phyloP scores from a whole-genome alignment of 164 flowering plant genomes.

The Stephania yunnanensis region DNA sequence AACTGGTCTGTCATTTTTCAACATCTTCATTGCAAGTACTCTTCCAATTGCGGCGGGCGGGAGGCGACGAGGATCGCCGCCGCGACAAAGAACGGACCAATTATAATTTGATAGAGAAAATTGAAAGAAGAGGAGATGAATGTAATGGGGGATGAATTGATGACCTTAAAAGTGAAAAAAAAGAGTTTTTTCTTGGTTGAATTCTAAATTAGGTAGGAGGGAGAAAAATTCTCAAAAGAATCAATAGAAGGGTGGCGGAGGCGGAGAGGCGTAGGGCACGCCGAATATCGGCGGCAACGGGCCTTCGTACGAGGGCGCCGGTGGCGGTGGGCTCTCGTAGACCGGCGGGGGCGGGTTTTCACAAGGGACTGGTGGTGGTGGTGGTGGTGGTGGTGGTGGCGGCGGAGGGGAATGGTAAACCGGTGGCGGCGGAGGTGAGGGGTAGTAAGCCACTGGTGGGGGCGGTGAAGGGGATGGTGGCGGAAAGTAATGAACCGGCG shows the following conservation, averaged over 20 bases:
- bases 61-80: conserved; percentile 28
- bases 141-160: conserved; percentile 13
- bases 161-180: conserved; percentile 5
- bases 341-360: conserved; percentile 11
- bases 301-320: conserved; percentile 25
- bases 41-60: too few species aligned
- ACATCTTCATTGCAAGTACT: too few species aligned
- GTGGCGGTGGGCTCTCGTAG: conserved; percentile 17
- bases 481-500: conserved; percentile 20
- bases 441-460: conserved; percentile 11
- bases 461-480: conserved; percentile 22
- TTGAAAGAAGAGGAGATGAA: conserved; percentile 19
- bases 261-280: conserved; percentile 14
- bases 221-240: conserved; percentile 60
- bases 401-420: conserved; percentile 14
- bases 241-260: conserved; percentile 28
- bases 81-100: conserved; percentile 13
- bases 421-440: conserved; percentile 15
- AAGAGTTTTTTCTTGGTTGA: conserved; percentile 3
- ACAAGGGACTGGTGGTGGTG: too few species aligned
- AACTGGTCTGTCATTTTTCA: too few species aligned
- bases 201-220: conserved; percentile 10
- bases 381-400: not conserved
- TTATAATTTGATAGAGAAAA: conserved; percentile 11
- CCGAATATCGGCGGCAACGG: conserved; percentile 24